These are phyloP conservation scores for Craterostigma plantagineum DNA, from an alignment of 257 asterid genomes.

Conservation along the genomic window DNA sequence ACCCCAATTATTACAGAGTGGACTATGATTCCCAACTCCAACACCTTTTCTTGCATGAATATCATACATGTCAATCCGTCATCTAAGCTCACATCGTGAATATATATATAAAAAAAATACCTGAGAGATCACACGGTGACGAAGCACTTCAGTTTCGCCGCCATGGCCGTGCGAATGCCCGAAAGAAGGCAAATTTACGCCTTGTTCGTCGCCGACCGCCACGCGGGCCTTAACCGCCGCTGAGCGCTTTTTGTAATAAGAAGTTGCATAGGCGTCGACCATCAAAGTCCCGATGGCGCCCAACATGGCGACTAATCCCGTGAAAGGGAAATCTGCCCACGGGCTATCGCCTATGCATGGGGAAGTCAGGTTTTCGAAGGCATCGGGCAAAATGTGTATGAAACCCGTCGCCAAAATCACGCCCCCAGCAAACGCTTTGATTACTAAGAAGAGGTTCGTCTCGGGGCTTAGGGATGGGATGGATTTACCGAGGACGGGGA, in stretches of 20 bases:
- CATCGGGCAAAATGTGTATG: slow-evolving; percentile 32
- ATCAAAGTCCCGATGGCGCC: slow-evolving; percentile 27
- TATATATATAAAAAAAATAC: slow-evolving; percentile 11
- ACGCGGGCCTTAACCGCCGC: not conserved
- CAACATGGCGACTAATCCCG: slow-evolving; percentile 30
- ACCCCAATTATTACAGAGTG: slow-evolving; percentile 30
- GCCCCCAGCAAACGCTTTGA: slow-evolving; percentile 48
- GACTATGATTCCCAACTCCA: slow-evolving; percentile 31
- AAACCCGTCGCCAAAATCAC: slow-evolving; percentile 39
- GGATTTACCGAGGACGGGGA: slow-evolving; percentile 19
- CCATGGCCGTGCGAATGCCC: slow-evolving; percentile 27
- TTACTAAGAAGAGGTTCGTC: slow-evolving; percentile 20
- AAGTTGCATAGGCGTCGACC: slow-evolving; percentile 16
- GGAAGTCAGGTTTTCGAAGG: slow-evolving; percentile 12
- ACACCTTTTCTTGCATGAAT: slow-evolving; percentile 13
- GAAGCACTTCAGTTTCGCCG: slow-evolving; percentile 14
- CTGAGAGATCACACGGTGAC: slow-evolving; percentile 33
- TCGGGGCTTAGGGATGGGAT: slow-evolving; percentile 29
- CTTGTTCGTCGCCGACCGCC: slow-evolving; percentile 2
- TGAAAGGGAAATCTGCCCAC: slow-evolving; percentile 37
- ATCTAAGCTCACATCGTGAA: too few relatives aligned
- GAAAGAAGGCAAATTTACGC: slow-evolving; percentile 3
- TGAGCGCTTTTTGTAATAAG: slow-evolving; percentile 1
- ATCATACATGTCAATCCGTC: not conserved
- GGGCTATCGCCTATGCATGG: slow-evolving; percentile 10